Evolutionary conservation across 176 grass and related monocot species (phyloP).

Genomic region (Luzula sylvatica): DNA sequence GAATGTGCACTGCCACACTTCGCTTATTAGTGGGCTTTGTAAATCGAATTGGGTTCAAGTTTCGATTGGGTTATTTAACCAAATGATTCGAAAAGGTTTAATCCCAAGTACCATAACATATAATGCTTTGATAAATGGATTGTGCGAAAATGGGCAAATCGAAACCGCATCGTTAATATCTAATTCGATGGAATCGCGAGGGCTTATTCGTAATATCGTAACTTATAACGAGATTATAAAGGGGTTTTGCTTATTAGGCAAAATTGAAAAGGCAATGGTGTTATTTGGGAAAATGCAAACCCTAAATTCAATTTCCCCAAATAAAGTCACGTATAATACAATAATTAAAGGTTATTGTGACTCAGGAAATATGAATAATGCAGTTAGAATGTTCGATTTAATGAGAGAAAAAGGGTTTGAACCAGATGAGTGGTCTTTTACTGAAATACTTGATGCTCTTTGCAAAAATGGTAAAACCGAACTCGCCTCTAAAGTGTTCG

Average conservation of each 20-base stretch:
- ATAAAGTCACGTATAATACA: conserved; percentile 49
- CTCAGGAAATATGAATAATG: conserved; percentile 33
- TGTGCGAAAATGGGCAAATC: conserved; percentile 27
- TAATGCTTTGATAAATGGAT: conserved; percentile 38
- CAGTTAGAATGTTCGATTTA: conserved; percentile 45
- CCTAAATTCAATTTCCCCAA: conserved; percentile 24
- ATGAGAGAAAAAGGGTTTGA: conserved; percentile 32
- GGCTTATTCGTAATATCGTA: conserved; percentile 26
- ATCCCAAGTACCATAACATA: conserved; percentile 35
- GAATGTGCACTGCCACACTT: conserved; percentile 40
- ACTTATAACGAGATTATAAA: conserved; percentile 49
- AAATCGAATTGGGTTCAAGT: conserved; percentile 31
- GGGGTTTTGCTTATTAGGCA: conserved; percentile 36
- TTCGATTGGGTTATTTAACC: conserved; percentile 48
- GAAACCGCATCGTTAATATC: conserved; percentile 30
- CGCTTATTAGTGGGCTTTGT: conserved; percentile 36
- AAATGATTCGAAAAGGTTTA: conserved; percentile 39
- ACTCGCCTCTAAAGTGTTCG: conserved; percentile 20
- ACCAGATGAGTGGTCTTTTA: conserved; percentile 48
- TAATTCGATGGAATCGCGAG: conserved; percentile 30
- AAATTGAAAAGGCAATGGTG: conserved; percentile 37
- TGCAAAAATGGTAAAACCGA: conserved; percentile 26
- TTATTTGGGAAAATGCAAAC: conserved; percentile 30
- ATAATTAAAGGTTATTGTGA: conserved; percentile 46
- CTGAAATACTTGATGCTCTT: conserved; percentile 35